These are phyloP conservation scores for Wickerhamomyces hampshirensis DNA, from an alignment of 805 yeast species.

Conservation along the genomic window DNA sequence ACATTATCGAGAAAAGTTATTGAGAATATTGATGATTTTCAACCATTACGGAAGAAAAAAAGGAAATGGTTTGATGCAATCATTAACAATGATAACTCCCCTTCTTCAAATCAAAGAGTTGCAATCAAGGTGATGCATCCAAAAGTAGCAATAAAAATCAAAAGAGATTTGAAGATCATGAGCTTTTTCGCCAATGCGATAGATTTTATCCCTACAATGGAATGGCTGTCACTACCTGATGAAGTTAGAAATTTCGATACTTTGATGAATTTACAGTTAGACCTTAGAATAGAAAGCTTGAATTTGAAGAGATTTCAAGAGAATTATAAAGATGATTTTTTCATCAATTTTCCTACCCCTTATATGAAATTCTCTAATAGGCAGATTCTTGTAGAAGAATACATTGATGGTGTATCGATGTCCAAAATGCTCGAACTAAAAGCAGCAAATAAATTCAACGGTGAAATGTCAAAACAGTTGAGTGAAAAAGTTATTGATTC, in stretches of 20 bases:
- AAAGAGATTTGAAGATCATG: conserved; percentile 84
- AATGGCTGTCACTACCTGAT: conserved; percentile 93
- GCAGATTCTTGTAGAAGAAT: conserved; percentile 80
- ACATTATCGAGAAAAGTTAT: conserved; percentile 47
- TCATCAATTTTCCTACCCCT: conserved; percentile 79
- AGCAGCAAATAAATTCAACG: conserved; percentile 32
- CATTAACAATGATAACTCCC: conserved; percentile 9
- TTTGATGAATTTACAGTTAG: conserved; percentile 86
- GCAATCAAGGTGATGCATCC: conserved; percentile 96
- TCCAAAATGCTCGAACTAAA: conserved; percentile 49
- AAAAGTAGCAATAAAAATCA: conserved; percentile 61
- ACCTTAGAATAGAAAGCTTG: conserved; percentile 82
- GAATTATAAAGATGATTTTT: conserved; percentile 54
- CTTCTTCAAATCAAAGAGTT: conserved; percentile 49
- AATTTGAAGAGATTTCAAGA: conserved; percentile 68
- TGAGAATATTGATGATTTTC: conserved; percentile 28
- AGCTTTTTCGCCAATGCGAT: conserved; percentile 66
- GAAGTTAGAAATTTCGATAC: conserved; percentile 86
- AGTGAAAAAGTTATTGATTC: conserved; percentile 87
- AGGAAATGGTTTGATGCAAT: conserved; percentile 13
- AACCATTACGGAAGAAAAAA: conserved; percentile 19
- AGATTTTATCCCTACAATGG: conserved; percentile 85
- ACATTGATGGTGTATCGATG: conserved; percentile 80
- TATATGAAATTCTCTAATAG: conserved; percentile 59
- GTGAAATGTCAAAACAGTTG: conserved; percentile 56